Percentiles rank a stretch among this genome's conserved stretches.
phyloP scores from a whole-genome alignment of 129 eudicot genomes.

The Flaveria bidentis region DNA sequence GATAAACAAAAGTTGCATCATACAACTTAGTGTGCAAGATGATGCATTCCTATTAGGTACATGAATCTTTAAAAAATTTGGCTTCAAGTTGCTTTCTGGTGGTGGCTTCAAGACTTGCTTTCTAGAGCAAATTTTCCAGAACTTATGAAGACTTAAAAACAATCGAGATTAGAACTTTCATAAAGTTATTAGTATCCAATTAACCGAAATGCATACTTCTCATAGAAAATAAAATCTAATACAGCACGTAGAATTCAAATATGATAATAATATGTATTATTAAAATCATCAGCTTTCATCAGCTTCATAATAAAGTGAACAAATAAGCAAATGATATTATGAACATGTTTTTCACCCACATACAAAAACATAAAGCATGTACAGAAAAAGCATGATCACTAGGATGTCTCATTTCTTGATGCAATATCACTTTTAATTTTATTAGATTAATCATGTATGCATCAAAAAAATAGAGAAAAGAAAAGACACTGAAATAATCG shows the following conservation, averaged over 20 bases:
- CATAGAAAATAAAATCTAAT: constrained; percentile 6
- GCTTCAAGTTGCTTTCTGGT: background rate
- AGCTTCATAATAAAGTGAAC: constrained; percentile 9
- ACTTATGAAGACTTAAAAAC: background rate
- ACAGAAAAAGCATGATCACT: constrained; percentile 4
- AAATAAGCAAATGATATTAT: constrained; percentile 2
- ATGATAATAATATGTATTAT: background rate
- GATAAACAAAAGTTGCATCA: background rate
- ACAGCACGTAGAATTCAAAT: background rate
- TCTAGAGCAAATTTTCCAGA: background rate
- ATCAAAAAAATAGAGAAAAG: background rate
- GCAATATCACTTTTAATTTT: background rate
- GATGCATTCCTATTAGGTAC: constrained; percentile 20
- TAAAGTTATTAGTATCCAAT: background rate
- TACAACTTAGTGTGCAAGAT: constrained; percentile 7
- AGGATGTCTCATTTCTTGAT: background rate
- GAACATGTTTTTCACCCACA: constrained; percentile 22
- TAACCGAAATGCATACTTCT: background rate
- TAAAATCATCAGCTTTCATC: constrained; percentile 6
- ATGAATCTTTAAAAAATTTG: background rate
- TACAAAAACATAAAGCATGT: constrained; percentile 7
- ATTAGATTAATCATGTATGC: constrained; percentile 5
- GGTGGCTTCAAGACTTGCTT: background rate
- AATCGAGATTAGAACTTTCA: background rate
- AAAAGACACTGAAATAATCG: constrained; percentile 3